These are phyloP conservation scores for Alternaria tenuissima DNA, from an alignment of 2,329 filamentous ascomycete species.

Conservation along the genomic window DNA sequence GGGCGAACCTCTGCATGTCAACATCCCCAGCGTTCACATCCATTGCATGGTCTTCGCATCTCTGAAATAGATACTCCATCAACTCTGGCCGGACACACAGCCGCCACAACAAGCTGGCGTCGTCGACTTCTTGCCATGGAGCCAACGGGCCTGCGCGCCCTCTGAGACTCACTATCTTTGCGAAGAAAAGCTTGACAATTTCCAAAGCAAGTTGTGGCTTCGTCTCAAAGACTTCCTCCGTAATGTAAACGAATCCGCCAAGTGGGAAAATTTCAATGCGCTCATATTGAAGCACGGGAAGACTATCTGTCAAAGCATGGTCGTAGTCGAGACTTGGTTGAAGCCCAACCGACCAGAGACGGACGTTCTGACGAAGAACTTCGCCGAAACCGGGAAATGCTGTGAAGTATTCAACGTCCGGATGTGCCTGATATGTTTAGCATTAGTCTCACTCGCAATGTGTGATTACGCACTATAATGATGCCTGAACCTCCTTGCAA, in stretches of 20 bases:
- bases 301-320: slow-evolving; percentile 18
- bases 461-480: slow-evolving; percentile 33
- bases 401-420: slow-evolving; percentile 43
- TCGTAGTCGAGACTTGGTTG: slow-evolving; percentile 31
- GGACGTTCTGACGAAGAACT: slow-evolving; percentile 37
- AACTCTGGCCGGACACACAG: slow-evolving; percentile 44
- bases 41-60: slow-evolving; percentile 28
- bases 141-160: slow-evolving; percentile 22
- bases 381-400: slow-evolving; percentile 44
- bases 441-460: neutral
- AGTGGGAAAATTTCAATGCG: slow-evolving; percentile 49
- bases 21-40: slow-evolving; percentile 29
- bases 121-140: slow-evolving; percentile 26
- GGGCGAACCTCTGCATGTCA: slow-evolving; percentile 25
- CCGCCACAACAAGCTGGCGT: slow-evolving; percentile 42
- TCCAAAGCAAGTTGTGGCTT: slow-evolving; percentile 48
- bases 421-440: slow-evolving; percentile 34
- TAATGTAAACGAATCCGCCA: slow-evolving; percentile 53
- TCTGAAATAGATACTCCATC: slow-evolving; percentile 35
- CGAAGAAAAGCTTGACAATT: slow-evolving; percentile 49
- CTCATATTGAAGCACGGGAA: slow-evolving; percentile 27
- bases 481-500: slow-evolving; percentile 33
- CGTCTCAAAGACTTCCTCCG: slow-evolving; percentile 54
- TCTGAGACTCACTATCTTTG: slow-evolving; percentile 35
- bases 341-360: slow-evolving; percentile 48